phyloP scores from a whole-genome alignment of 768 basidiomycete species.

The Ephemerocybe angulata region DNA sequence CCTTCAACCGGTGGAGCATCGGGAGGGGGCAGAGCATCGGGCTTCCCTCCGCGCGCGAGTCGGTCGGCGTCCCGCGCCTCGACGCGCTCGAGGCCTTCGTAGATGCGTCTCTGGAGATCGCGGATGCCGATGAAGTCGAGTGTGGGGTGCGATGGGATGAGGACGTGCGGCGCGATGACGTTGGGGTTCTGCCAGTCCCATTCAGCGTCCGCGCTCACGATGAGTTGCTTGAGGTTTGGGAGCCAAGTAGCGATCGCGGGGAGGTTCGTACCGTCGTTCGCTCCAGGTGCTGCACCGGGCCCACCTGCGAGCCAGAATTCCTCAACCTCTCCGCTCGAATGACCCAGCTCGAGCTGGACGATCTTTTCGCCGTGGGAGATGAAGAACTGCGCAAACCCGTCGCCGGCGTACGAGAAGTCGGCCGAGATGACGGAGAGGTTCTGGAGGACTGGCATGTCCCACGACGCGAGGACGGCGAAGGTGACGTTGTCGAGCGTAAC shows the following conservation, averaged over 20 bases:
- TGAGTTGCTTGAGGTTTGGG: constrained; percentile 64
- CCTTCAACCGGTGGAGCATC: neutral
- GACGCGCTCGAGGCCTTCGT: constrained; percentile 12
- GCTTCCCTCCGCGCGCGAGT: constrained; percentile 16
- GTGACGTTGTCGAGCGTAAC: constrained; percentile 69
- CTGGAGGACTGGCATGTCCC: constrained; percentile 60
- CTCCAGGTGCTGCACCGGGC: neutral
- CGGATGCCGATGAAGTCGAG: constrained; percentile 68
- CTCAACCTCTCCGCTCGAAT: constrained; percentile 62
- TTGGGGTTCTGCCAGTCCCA: constrained; percentile 80
- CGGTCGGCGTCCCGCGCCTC: constrained; percentile 37
- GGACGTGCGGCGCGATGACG: constrained; percentile 75
- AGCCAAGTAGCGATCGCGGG: constrained; percentile 65
- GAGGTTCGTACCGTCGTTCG: neutral
- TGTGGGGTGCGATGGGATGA: constrained; percentile 60
- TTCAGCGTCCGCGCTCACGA: constrained; percentile 73
- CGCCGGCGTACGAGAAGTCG: constrained; percentile 67
- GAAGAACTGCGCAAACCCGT: constrained; percentile 65
- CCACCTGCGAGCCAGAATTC: constrained; percentile 56
- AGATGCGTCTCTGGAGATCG: constrained; percentile 61
- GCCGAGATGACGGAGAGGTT: constrained; percentile 67
- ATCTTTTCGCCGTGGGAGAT: constrained; percentile 59
- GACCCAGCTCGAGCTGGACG: constrained; percentile 66
- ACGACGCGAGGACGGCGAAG: constrained; percentile 60
- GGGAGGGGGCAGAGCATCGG: constrained; percentile 1